These are phyloP conservation scores for Cyberlindnera bimundalis DNA, from an alignment of 805 yeast genomes.

Conservation along the genomic window DNA sequence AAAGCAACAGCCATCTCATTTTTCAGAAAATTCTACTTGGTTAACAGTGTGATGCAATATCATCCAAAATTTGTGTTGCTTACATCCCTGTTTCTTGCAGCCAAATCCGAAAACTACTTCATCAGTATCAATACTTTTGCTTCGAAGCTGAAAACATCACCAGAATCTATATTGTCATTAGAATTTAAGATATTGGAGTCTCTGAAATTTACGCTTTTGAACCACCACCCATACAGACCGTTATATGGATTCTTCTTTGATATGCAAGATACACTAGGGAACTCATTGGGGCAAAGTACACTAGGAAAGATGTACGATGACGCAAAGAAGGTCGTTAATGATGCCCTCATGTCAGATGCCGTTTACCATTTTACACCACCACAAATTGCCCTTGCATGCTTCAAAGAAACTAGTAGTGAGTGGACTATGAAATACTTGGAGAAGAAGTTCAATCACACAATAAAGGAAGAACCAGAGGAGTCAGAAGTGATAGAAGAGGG, in stretches of 20 bases:
- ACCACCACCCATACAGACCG: conserved; percentile 87
- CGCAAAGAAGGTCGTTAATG: conserved; percentile 63
- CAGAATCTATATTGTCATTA: conserved; percentile 64
- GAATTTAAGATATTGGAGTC: conserved; percentile 78
- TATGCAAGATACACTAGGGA: conserved; percentile 55
- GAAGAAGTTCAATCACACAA: conserved; percentile 45
- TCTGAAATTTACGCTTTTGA: conserved; percentile 72
- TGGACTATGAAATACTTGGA: conserved; percentile 64
- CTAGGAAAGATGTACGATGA: conserved; percentile 68
- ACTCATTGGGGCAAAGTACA: conserved; percentile 45
- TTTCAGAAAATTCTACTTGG: conserved; percentile 74
- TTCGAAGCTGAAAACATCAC: conserved; percentile 62
- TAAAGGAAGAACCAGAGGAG: conserved; percentile 10
- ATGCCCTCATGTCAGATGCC: conserved; percentile 73
- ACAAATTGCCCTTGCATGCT: conserved; percentile 87
- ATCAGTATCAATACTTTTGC: conserved; percentile 81
- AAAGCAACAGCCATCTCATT: conserved; percentile 80
- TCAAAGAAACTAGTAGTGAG: conserved; percentile 62
- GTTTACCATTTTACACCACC: conserved; percentile 85
- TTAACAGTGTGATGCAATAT: conserved; percentile 78
- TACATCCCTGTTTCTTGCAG: conserved; percentile 84
- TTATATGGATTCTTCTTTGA: conserved; percentile 95
- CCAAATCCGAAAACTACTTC: conserved; percentile 89
- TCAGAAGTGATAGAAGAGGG: conserved; percentile 15
- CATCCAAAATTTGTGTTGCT: conserved; percentile 83